Conservation (phyloP, 441 rosid species). For the Macaranga tanarius region DNA sequence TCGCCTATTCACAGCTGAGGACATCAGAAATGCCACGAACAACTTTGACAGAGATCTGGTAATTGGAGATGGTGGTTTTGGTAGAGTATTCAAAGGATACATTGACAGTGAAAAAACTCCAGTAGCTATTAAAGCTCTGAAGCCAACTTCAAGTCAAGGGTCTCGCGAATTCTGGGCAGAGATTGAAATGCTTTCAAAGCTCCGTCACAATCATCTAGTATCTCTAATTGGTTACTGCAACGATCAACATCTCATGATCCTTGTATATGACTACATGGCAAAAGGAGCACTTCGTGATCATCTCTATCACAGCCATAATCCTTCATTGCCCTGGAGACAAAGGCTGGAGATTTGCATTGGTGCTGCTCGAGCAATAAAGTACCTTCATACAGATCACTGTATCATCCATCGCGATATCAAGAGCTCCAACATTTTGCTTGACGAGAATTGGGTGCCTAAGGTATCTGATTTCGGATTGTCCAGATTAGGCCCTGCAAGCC, state of each 20-base stretch:
- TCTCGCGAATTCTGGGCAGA: conserved; percentile 17
- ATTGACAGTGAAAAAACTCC: conserved; percentile 11
- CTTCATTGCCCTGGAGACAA: conserved; percentile 19
- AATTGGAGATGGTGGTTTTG: conserved; percentile 22
- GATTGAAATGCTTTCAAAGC: too few relatives aligned
- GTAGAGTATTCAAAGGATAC: conserved; percentile 22
- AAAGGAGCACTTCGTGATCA: conserved; percentile 16
- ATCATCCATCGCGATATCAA: conserved; percentile 23
- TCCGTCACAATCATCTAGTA: too few relatives aligned
- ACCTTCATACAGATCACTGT: conserved; percentile 16
- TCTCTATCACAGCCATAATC: conserved; percentile 15
- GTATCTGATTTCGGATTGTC: conserved; percentile 25
- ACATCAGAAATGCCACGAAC: conserved; percentile 19
- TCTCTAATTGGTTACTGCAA: too few relatives aligned
- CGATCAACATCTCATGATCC: conserved; percentile 5
- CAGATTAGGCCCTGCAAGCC: conserved; percentile 22
- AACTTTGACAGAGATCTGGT: conserved; percentile 18
- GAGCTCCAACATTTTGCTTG: conserved; percentile 18
- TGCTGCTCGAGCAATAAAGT: conserved; percentile 15
- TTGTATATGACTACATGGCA: conserved; percentile 21
- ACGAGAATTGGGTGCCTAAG: conserved; percentile 23
- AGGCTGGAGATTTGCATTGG: conserved; percentile 23
- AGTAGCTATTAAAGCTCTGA: conserved; percentile 20
- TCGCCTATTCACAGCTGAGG: conserved; percentile 15
- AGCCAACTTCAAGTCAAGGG: conserved; percentile 23